A percentile compares a stretch with the other conserved stretches of the same genome.
Evolutionary conservation across 441 rosid genomes (phyloP).

Genomic region (Metrosideros polymorpha): DNA sequence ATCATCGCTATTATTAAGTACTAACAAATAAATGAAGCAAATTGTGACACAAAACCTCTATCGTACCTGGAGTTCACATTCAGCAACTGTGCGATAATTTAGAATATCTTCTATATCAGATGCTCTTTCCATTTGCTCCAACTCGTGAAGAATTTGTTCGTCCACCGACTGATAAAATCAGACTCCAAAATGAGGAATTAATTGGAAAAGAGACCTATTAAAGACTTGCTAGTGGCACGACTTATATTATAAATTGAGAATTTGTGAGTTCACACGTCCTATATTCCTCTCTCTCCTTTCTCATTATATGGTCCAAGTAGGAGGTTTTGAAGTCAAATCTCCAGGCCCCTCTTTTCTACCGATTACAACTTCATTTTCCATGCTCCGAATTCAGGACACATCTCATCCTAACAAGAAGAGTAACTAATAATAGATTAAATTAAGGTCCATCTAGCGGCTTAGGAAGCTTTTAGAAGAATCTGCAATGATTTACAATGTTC

Average conservation of each 20-base stretch:
- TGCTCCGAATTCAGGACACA: background rate
- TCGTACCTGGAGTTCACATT: slow-evolving; percentile 76
- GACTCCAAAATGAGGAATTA: background rate
- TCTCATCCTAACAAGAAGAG: background rate
- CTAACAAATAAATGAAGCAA: background rate
- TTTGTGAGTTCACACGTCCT: background rate
- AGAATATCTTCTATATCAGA: slow-evolving; percentile 80
- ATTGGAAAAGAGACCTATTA: background rate
- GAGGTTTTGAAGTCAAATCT: background rate
- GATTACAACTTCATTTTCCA: background rate
- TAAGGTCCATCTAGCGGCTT: background rate
- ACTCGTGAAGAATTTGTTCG: slow-evolving; percentile 48
- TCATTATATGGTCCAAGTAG: background rate
- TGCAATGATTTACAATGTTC: background rate
- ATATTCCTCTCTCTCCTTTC: background rate
- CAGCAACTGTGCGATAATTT: slow-evolving; percentile 80
- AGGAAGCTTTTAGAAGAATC: background rate
- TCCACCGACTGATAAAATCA: slow-evolving; percentile 48
- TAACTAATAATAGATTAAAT: background rate
- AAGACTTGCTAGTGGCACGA: background rate
- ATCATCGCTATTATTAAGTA: background rate
- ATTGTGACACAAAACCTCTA: slow-evolving; percentile 6
- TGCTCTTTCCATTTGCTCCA: slow-evolving; percentile 95
- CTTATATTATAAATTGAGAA: background rate
- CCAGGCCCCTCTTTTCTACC: background rate